These are phyloP conservation scores for Pittosporum tobira DNA, from an alignment of 129 eudicot species.

Conservation along the genomic window DNA sequence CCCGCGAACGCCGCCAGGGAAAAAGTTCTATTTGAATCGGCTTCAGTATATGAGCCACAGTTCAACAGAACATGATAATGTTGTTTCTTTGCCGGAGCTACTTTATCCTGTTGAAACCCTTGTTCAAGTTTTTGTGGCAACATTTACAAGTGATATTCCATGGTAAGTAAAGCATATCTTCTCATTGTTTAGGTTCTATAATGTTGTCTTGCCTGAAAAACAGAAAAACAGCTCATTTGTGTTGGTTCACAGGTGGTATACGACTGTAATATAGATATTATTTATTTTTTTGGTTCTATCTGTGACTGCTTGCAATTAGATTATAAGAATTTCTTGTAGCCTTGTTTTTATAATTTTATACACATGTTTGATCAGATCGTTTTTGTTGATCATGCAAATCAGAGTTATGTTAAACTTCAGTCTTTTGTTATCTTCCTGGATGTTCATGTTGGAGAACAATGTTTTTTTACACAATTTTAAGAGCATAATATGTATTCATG, in stretches of 20 bases:
- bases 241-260: not conserved
- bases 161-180: slow-evolving; percentile 37
- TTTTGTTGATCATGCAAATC: no score
- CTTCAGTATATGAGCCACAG: slow-evolving; percentile 42
- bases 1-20: slow-evolving; percentile 79
- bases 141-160: slow-evolving; percentile 69
- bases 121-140: slow-evolving; percentile 55
- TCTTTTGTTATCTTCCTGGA: not conserved
- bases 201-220: not conserved
- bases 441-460: not conserved
- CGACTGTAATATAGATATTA: no score
- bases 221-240: not conserved
- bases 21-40: slow-evolving; percentile 60
- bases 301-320: no score
- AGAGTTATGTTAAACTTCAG: no score
- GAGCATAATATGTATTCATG: not conserved
- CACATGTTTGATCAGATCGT: no score
- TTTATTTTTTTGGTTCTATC: no score
- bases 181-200: not conserved
- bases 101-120: slow-evolving; percentile 71
- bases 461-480: not conserved
- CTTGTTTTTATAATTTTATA: no score
- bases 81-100: slow-evolving; percentile 73
- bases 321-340: no score
- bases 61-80: slow-evolving; percentile 21